Base-by-base conservation (phyloP, 768 basidiomycete genomes). In the Leccinellum rugosiceps region DNA sequence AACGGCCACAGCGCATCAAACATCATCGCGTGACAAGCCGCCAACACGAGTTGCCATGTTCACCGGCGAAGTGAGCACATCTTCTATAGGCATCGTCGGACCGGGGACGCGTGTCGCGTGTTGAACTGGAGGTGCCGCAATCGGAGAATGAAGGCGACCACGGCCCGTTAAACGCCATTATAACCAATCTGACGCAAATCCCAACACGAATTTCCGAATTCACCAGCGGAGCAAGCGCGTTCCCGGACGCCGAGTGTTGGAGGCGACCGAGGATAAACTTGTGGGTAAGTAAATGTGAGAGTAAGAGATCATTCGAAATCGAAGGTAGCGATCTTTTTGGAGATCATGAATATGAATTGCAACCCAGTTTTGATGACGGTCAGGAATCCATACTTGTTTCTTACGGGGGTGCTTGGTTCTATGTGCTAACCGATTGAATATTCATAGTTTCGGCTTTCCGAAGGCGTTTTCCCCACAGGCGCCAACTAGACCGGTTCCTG, bases 121-220 rank as follows among this genome's bases (percentile, higher is more conserved):
- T 43, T 6, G 41, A 43, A 43, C 41, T 15, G 17, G 13, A 53
- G 51, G 53, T 26, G 38, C 50, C n/a, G n/a, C n/a, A 50, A 47
- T n/a, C n/a, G 38, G 11, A 17, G 58, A 3, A 58, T 1, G 52
- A 48, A 9, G 23, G 31, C 57, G 38, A 19, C 44, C 23, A 5
- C 56, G 47, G 11, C 57, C 38, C 10, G 50, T 19, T 38, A 67
- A 65, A 41, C 70, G 63, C 28, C 55, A 58, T 11, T 64, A 53
- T 25, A 21, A 19, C 11, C 54, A 50, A 28, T 51, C 54, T n/a
- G 57, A 55, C 19, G 55, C 52, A n/a, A 60, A 50, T 13, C 59
- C 43, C 58, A 3, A 31, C 50, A 8, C 17, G 28, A 50, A 23
- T 3, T 6, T 46, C 53, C 14, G 41, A 34, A 43, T 19, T 26